Evolutionary conservation across 257 asterid genomes (phyloP).

Genomic region (Scutellaria barbata): DNA sequence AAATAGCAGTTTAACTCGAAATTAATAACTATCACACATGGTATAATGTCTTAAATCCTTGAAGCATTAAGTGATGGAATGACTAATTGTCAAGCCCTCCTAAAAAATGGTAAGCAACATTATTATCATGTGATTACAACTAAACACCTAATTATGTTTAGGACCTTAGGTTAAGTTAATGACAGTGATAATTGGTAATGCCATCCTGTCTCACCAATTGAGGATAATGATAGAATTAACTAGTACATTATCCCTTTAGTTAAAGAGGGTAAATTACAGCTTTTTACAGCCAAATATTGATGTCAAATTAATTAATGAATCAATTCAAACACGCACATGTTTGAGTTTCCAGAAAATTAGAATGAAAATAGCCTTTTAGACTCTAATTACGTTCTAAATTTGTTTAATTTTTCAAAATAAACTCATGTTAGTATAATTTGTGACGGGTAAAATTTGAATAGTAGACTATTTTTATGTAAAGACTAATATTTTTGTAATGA

Average conservation of each 20-base stretch:
- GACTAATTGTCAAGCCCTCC: conserved; percentile 7
- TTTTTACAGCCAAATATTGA: not conserved
- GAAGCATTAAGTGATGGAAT: not conserved
- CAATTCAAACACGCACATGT: no score
- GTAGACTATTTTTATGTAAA: no score
- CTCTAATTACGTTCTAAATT: no score
- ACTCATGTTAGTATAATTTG: no score
- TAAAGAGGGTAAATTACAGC: not conserved
- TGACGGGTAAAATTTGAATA: no score
- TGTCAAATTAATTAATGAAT: not conserved
- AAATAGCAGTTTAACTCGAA: no score
- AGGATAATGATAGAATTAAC: conserved; percentile 24
- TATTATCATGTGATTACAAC: conserved; percentile 15
- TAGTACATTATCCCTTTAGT: not conserved
- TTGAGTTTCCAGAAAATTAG: no score
- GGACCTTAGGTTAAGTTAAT: not conserved
- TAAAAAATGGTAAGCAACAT: conserved; percentile 9
- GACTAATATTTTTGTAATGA: not conserved
- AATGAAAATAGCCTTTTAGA: no score
- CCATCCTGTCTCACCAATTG: conserved; percentile 28
- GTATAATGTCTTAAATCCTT: not conserved
- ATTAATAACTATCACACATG: not conserved
- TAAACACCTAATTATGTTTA: conserved; percentile 22
- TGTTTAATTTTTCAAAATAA: no score
- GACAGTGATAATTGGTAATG: not conserved